Evolutionary conservation across 169 alveolate genomes (phyloP).

Genomic region (Amoebophrya sp.): DNA sequence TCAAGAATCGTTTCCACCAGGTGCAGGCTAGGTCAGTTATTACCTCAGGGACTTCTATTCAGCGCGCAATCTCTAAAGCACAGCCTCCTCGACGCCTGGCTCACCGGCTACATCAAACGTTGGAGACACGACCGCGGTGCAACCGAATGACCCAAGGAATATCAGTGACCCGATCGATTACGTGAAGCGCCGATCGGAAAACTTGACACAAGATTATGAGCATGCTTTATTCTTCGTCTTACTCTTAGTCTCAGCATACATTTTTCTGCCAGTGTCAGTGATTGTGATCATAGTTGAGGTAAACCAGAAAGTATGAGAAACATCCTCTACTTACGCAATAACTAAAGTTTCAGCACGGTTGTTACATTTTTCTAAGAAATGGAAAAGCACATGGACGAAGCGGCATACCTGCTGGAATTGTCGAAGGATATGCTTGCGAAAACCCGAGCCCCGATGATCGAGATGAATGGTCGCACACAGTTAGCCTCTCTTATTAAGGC

Average conservation of each 20-base stretch:
- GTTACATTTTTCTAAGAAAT: neutral
- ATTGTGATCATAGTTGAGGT: neutral
- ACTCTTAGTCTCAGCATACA: neutral
- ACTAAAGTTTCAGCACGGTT: neutral
- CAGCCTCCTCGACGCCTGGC: no score
- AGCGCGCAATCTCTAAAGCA: no score
- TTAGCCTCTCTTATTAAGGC: no score
- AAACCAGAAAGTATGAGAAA: neutral
- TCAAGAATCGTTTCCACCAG: no score
- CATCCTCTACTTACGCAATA: neutral
- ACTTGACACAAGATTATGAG: neutral
- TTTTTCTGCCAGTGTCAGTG: no score
- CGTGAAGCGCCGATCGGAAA: no score
- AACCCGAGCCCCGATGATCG: neutral
- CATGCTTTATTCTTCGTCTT: neutral
- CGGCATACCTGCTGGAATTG: neutral
- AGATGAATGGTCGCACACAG: neutral
- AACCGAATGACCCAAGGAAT: no score
- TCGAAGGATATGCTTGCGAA: neutral
- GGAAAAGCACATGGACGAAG: constrained; percentile 8
- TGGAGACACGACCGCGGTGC: no score
- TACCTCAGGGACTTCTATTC: no score
- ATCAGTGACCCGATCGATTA: no score
- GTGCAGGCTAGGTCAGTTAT: no score
- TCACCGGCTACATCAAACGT: no score